A percentile compares a stretch with the other conserved stretches of the same genome.
phyloP scores from a whole-genome alignment of 257 asterid genomes.

The Solanum chiquidenum region DNA sequence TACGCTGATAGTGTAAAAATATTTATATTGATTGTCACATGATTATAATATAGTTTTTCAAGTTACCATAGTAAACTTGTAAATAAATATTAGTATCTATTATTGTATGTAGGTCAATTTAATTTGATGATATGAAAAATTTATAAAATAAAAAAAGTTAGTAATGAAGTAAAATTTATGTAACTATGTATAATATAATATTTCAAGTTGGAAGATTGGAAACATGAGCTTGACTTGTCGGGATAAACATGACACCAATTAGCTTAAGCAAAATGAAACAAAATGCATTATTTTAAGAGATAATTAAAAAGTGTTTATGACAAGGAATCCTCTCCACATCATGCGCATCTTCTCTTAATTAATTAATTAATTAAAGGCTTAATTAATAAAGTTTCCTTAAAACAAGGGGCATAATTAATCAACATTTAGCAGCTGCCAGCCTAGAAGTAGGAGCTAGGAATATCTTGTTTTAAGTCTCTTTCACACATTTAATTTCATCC shows the following conservation, averaged over 20 bases:
- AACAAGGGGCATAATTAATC: conserved; percentile 1
- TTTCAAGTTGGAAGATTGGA: conserved; percentile 44
- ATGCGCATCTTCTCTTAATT: conserved; percentile 18
- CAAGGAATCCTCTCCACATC: conserved; percentile 23
- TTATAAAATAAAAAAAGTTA: too few relatives aligned
- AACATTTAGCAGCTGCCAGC: conserved; percentile 2
- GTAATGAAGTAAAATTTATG: not conserved
- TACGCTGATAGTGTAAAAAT: not conserved
- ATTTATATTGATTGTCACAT: not conserved
- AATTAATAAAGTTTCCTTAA: not conserved
- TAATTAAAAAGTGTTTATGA: conserved; percentile 18
- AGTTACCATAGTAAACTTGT: not conserved
- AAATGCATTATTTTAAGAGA: conserved; percentile 6
- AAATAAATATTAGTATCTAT: not conserved
- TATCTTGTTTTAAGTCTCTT: not conserved
- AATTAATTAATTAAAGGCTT: not conserved
- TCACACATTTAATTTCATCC: conserved; percentile 1
- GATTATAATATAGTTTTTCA: not conserved
- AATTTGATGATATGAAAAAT: not conserved
- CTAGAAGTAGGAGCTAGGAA: not conserved
- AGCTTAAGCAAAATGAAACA: conserved; percentile 13
- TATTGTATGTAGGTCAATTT: not conserved
- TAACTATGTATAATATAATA: not conserved
- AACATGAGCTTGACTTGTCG: conserved; percentile 38
- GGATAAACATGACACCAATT: conserved; percentile 37